Evolutionary conservation across 768 basidiomycete species (phyloP), one percentile per base, ranked within the genome.

Genomic region (Suillus subalutaceus): DNA sequence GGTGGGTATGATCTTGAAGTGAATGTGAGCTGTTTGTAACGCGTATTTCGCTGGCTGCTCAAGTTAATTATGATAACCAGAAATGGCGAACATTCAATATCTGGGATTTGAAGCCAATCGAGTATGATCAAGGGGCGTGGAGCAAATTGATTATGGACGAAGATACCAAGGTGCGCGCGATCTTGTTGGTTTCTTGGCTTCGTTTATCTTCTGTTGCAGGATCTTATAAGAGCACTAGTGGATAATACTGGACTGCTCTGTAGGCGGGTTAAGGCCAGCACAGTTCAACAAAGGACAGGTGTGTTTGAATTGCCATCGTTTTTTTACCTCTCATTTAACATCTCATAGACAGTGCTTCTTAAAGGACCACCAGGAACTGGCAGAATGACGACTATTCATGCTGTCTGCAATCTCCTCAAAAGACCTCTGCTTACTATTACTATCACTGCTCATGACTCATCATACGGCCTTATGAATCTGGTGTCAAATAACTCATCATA

Each of bases 331-430:
- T 60, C 26, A 20, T 20, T 41, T 6, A 41, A 2, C 7, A 32
- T 43, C 32, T 5, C 15, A 3, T 32, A 60, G 59, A 43, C 10
- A 2, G 15, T 60, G 13, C 59, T 60, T 20, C 59, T 60, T 10
- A 60, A 43, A 6, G 59, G 59, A 60, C n/a, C 59, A 43, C 26
- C 18, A 43, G 40, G 59, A 32, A 60, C 59, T 6, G 59, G 59
- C 12, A 43, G 41, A 23, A 60, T 60, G 59, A 43, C 59, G 4
- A 13, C 59, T 7, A 26, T 60, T 32, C 59, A 43, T 43, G 59
- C 59, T 30, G 12, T 60, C 26, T 60, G 59, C 41, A 30, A 60
- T 32, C 41, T 43, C 10, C 41, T 60, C 26, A 30, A 60, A 26
- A 60, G 59, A 32, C 59, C 59, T 32, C 40, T 60, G 6, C 40